A percentile compares a stretch with the other conserved stretches of the same genome.
These are phyloP conservation scores for Knoxia roxburghii DNA, from an alignment of 257 asterid genomes.

Conservation along the genomic window DNA sequence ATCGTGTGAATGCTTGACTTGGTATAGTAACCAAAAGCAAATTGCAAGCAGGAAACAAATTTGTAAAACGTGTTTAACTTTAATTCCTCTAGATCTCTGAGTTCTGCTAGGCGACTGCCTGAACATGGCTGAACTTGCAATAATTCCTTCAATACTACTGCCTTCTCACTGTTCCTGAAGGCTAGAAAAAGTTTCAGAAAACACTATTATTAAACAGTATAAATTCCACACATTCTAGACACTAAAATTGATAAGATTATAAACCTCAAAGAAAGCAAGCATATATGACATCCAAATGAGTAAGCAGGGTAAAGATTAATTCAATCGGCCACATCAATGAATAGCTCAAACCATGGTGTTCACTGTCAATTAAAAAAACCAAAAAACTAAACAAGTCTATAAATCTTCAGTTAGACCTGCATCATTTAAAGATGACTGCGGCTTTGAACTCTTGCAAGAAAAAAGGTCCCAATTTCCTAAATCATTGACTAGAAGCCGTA, in stretches of 20 bases:
- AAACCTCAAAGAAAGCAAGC: not conserved
- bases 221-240: not conserved
- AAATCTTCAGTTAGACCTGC: not conserved
- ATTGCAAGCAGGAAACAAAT: slow-evolving; percentile 72
- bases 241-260: not conserved
- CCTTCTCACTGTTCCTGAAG: slow-evolving; percentile 12
- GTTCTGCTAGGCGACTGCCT: slow-evolving; percentile 68
- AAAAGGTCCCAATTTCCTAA: not conserved
- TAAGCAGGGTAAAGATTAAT: not conserved
- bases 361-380: not conserved
- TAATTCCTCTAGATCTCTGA: slow-evolving; percentile 69
- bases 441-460: not conserved
- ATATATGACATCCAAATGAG: not conserved
- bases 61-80: slow-evolving; percentile 56
- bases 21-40: slow-evolving; percentile 92
- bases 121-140: slow-evolving; percentile 45
- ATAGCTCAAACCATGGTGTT: not conserved
- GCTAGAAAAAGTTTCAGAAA: slow-evolving; percentile 18
- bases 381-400: not conserved
- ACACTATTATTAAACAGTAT: not conserved
- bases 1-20: slow-evolving; percentile 78
- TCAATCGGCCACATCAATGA: not conserved
- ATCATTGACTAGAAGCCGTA: not conserved
- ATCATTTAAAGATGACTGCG: not conserved
- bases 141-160: slow-evolving; percentile 12